A percentile compares a stretch with the other conserved stretches of the same genome.
Evolutionary conservation across 345 rosid genomes (phyloP).

Genomic region (Ceriops tagal): DNA sequence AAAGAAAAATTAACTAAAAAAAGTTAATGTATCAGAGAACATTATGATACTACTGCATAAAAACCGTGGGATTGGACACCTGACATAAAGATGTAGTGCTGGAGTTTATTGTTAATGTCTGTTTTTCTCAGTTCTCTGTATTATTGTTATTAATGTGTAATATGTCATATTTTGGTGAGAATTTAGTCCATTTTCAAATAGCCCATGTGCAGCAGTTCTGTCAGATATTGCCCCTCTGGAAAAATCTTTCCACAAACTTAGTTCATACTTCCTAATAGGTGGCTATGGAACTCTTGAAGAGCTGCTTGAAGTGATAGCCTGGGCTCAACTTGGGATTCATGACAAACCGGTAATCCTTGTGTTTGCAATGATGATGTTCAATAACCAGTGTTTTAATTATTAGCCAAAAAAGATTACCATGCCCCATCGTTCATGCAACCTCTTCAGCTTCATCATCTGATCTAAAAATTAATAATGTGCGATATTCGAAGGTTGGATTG

Average conservation of each 20-base stretch:
- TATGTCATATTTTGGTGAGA: neutral
- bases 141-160: neutral
- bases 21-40: constrained; percentile 15
- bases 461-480: constrained; percentile 12
- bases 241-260: neutral
- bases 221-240: no score
- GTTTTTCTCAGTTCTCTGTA: neutral
- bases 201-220: neutral
- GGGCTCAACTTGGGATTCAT: constrained; percentile 99
- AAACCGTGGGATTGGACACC: neutral
- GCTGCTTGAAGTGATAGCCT: constrained; percentile 92
- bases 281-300: constrained; percentile 99
- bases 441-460: neutral
- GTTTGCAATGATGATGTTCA: neutral
- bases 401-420: neutral
- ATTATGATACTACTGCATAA: constrained; percentile 8
- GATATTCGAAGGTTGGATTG: constrained; percentile 75
- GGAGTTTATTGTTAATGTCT: constrained; percentile 4
- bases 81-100: constrained; percentile 13
- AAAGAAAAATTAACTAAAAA: constrained; percentile 6
- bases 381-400: neutral
- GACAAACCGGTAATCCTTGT: constrained; percentile 68
- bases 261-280: constrained; percentile 37
- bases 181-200: neutral
- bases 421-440: neutral